phyloP scores from a whole-genome alignment of 73 alveolate genomes.

The Stentor roeselii region DNA sequence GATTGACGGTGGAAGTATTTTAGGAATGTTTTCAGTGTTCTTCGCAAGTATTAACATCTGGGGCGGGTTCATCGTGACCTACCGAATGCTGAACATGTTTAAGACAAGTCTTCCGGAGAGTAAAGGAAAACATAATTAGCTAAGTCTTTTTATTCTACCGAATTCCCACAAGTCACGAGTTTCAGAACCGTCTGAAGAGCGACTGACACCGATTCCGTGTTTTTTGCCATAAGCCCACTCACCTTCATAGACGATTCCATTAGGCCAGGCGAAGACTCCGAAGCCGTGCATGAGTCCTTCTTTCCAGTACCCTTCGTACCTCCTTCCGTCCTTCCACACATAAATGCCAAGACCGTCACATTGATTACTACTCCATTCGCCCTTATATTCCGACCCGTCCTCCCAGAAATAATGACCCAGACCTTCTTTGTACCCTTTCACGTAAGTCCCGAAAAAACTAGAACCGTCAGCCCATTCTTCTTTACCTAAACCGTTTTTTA shows the following conservation, averaged over 20 bases:
- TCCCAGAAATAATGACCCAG: background rate
- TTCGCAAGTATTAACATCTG: slow-evolving; percentile 40
- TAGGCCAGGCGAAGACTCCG: slow-evolving; percentile 29
- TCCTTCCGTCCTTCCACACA: slow-evolving; percentile 30
- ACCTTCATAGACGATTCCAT: slow-evolving; percentile 39
- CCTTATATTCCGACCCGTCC: background rate
- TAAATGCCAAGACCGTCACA: slow-evolving; percentile 46
- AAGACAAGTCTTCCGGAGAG: too few species aligned
- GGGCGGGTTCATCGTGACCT: slow-evolving; percentile 55
- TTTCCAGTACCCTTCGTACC: slow-evolving; percentile 52
- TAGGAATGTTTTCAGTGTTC: background rate
- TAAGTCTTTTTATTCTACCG: background rate
- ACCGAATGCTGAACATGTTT: slow-evolving; percentile 36
- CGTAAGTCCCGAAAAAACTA: background rate
- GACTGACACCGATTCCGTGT: slow-evolving; percentile 24
- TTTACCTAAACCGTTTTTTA: background rate
- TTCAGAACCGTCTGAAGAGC: background rate
- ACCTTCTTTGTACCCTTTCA: slow-evolving; percentile 4
- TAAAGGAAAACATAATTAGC: too few species aligned
- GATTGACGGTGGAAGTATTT: background rate
- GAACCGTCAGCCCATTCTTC: background rate
- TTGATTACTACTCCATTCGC: slow-evolving; percentile 15
- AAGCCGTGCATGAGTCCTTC: slow-evolving; percentile 48
- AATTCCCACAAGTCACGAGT: background rate
- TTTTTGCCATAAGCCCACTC: slow-evolving; percentile 37